Evolutionary conservation across 2,329 filamentous ascomycete species (phyloP).

Genomic region (Fusarium nelsonii): DNA sequence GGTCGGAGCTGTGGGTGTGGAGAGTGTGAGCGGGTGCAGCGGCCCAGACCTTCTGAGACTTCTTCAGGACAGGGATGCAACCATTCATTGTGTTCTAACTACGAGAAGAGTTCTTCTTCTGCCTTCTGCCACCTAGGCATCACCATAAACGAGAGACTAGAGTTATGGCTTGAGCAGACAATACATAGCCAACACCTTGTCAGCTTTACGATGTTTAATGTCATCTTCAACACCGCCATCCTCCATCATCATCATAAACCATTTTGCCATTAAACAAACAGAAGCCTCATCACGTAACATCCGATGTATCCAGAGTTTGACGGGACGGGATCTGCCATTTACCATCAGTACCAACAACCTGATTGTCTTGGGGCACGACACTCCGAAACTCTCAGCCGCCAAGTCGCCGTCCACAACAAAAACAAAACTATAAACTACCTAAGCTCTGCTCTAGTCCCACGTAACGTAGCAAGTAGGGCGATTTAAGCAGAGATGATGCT

Average conservation of each 20-base stretch:
- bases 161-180: constrained; percentile 6
- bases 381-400: constrained; percentile 33
- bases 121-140: too few species aligned
- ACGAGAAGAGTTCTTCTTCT: too few species aligned
- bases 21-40: constrained; percentile 31
- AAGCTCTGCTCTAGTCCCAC: constrained; percentile 5
- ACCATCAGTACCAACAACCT: background rate
- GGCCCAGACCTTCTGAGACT: constrained; percentile 39
- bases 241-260: constrained; percentile 4
- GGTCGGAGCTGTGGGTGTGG: constrained; percentile 31
- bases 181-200: background rate
- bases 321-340: constrained; percentile 13
- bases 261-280: constrained; percentile 1
- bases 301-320: background rate
- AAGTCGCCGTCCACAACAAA: constrained; percentile 20
- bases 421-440: constrained; percentile 1
- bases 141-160: background rate
- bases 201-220: background rate
- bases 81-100: background rate
- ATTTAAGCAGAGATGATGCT: background rate
- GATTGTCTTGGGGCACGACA: constrained; percentile 16
- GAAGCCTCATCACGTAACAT: constrained; percentile 8
- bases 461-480: constrained; percentile 8
- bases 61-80: constrained; percentile 19
- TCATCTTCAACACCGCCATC: constrained; percentile 13